phyloP scores from a whole-genome alignment of 768 basidiomycete genomes.

The Amanita subjunquillea region DNA sequence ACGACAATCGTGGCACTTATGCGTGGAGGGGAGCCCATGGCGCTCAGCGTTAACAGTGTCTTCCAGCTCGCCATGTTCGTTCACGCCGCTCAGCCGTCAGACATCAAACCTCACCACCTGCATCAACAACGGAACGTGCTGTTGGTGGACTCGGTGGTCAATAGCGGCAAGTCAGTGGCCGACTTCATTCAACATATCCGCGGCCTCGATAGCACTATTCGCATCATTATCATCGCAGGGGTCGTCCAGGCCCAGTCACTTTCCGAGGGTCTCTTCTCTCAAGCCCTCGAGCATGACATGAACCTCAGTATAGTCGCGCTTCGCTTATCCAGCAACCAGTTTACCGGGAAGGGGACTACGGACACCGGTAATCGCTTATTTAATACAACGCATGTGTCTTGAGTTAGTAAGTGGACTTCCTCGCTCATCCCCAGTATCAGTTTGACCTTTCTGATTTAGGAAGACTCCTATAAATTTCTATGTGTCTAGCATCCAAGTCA shows the following conservation, averaged over 20 bases:
- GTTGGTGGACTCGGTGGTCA: slow-evolving; percentile 16
- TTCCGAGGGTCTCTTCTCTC: slow-evolving; percentile 6
- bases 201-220: not conserved
- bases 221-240: not conserved
- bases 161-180: slow-evolving; percentile 14
- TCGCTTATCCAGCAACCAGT: slow-evolving; percentile 13
- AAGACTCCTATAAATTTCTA: too few species aligned
- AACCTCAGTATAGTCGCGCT: slow-evolving; percentile 13
- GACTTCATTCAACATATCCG: slow-evolving; percentile 11
- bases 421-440: too few species aligned
- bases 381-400: slow-evolving; percentile 13
- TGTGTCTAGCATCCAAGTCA: too few species aligned
- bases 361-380: slow-evolving; percentile 15
- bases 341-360: slow-evolving; percentile 13
- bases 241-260: slow-evolving; percentile 8
- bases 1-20: slow-evolving; percentile 10
- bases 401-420: not conserved
- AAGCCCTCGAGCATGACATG: slow-evolving; percentile 9
- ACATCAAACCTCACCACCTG: slow-evolving; percentile 11
- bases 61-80: slow-evolving; percentile 14
- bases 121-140: slow-evolving; percentile 9
- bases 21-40: slow-evolving; percentile 17
- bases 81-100: slow-evolving; percentile 11
- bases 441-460: too few species aligned
- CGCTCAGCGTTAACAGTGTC: slow-evolving; percentile 11